Conservation (phyloP, 441 rosid species). For the Theobroma grandiflorum region DNA sequence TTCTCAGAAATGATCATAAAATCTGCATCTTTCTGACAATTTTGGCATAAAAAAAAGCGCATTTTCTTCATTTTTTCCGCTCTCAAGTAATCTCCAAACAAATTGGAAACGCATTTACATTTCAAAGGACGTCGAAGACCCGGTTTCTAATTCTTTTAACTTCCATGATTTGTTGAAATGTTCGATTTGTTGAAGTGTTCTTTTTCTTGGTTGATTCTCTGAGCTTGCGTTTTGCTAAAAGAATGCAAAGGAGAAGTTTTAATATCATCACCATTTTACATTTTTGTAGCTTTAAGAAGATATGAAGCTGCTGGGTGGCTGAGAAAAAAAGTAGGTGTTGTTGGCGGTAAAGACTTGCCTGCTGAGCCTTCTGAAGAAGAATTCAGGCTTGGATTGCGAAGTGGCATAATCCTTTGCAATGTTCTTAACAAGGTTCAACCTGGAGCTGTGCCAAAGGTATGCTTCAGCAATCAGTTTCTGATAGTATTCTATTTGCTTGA, state of each 20-base stretch:
- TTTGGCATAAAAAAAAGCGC: background rate
- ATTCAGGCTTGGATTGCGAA: conserved; percentile 71
- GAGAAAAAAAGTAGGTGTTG: conserved; percentile 61
- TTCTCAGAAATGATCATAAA: background rate
- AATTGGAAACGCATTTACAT: background rate
- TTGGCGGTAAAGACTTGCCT: conserved; percentile 68
- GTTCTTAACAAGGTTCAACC: conserved; percentile 72
- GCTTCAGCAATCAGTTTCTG: background rate
- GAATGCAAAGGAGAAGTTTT: background rate
- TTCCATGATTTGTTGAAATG: background rate
- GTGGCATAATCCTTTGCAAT: conserved; percentile 71
- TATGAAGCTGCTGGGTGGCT: conserved; percentile 77
- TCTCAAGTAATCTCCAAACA: background rate
- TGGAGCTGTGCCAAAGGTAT: conserved; percentile 66
- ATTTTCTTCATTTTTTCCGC: background rate
- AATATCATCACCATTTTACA: background rate
- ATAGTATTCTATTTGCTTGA: background rate
- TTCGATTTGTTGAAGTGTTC: background rate
- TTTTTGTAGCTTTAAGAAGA: conserved; percentile 58
- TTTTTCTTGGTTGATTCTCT: background rate
- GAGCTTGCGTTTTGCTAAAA: background rate
- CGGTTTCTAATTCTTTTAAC: background rate
- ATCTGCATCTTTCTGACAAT: background rate
- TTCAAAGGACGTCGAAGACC: background rate
- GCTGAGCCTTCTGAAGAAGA: conserved; percentile 76